Conservation (phyloP, 768 basidiomycete genomes). For the Lactifluus rugatus region DNA sequence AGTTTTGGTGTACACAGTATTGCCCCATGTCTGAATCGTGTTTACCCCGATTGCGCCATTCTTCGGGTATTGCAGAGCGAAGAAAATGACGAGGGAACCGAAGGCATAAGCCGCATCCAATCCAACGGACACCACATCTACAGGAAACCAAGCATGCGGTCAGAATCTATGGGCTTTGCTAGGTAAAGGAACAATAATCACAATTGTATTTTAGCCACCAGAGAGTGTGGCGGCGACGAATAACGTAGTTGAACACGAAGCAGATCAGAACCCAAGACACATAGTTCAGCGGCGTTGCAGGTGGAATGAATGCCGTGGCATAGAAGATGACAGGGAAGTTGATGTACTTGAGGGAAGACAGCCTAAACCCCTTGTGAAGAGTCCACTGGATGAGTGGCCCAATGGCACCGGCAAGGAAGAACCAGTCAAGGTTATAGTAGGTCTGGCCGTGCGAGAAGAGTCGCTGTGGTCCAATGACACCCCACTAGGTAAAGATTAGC, state of each 20-base stretch:
- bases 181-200: conserved; percentile 19
- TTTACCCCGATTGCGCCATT: conserved; percentile 31
- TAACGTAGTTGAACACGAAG: conserved; percentile 1
- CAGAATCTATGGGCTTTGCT: conserved; percentile 26
- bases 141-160: neutral
- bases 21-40: conserved; percentile 37
- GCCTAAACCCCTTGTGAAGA: neutral
- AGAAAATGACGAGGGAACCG: conserved; percentile 46
- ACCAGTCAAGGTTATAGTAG: too few relatives aligned
- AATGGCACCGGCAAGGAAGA: neutral
- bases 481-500: too few relatives aligned
- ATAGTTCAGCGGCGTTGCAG: conserved; percentile 33
- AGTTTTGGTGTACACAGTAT: conserved; percentile 17
- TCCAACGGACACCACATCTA: conserved; percentile 54
- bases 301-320: conserved; percentile 22
- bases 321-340: neutral
- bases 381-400: neutral
- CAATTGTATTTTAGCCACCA: conserved; percentile 12
- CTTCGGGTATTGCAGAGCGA: conserved; percentile 50
- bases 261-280: conserved; percentile 30
- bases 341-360: neutral
- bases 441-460: too few relatives aligned
- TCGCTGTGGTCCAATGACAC: too few relatives aligned
- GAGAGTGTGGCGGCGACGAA: conserved; percentile 24
- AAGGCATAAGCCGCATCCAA: conserved; percentile 61